Evolutionary conservation across 2,329 filamentous ascomycete genomes (phyloP).

Genomic region (Coniosporium tulheliwenetii): DNA sequence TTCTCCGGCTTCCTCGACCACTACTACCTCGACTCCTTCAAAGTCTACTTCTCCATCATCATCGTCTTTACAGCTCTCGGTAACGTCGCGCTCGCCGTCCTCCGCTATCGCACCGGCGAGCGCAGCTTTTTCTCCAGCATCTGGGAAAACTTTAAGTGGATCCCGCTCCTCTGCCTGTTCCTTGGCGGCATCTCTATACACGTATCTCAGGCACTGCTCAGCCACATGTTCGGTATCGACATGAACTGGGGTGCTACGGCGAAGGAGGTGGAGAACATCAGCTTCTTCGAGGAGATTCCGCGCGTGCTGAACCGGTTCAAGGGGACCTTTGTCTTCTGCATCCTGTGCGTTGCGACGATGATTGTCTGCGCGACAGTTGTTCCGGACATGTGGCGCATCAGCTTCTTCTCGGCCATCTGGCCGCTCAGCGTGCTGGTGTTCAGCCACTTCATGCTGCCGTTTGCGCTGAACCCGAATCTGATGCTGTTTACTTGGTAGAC

Average conservation of each 20-base stretch:
- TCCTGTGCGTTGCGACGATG: slow-evolving; percentile 30
- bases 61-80: slow-evolving; percentile 64
- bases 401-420: slow-evolving; percentile 42
- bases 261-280: slow-evolving; percentile 41
- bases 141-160: slow-evolving; percentile 49
- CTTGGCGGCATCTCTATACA: slow-evolving; percentile 24
- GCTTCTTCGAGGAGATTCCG: slow-evolving; percentile 41
- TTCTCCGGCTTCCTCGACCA: slow-evolving; percentile 64
- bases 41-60: slow-evolving; percentile 68
- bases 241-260: slow-evolving; percentile 39
- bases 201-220: slow-evolving; percentile 22
- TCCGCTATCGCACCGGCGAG: slow-evolving; percentile 58
- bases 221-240: slow-evolving; percentile 23
- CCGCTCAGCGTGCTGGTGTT: slow-evolving; percentile 37
- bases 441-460: slow-evolving; percentile 41
- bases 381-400: slow-evolving; percentile 40
- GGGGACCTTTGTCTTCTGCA: slow-evolving; percentile 36
- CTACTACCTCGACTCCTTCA: slow-evolving; percentile 66
- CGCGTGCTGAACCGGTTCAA: slow-evolving; percentile 41
- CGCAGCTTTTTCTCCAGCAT: slow-evolving; percentile 39
- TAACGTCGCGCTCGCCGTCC: slow-evolving; percentile 54
- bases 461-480: slow-evolving; percentile 45
- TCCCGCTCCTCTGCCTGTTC: slow-evolving; percentile 26
- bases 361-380: slow-evolving; percentile 30
- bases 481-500: slow-evolving; percentile 46